A percentile compares a stretch with the other conserved stretches of the same genome.
phyloP scores from a whole-genome alignment of 1,284 basidiomycete species.

The Stygiomarasmius scandens region DNA sequence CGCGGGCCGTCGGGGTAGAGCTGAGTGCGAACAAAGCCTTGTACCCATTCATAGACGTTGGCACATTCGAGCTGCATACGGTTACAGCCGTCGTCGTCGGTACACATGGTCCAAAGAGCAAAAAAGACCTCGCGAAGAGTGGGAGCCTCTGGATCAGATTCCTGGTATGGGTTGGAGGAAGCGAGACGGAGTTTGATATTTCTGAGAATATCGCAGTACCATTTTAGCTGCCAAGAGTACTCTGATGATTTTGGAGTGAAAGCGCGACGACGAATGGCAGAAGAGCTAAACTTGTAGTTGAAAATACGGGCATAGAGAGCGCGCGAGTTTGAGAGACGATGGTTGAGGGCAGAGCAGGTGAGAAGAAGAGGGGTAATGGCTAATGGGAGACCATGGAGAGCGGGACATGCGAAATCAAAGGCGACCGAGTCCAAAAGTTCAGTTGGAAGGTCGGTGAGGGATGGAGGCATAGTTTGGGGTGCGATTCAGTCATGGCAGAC shows the following conservation, averaged over 20 bases:
- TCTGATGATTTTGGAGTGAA: slow-evolving; percentile 42
- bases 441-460: slow-evolving; percentile 42
- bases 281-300: slow-evolving; percentile 60
- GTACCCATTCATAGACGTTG: slow-evolving; percentile 49
- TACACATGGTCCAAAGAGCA: slow-evolving; percentile 63
- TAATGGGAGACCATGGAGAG: slow-evolving; percentile 43
- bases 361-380: slow-evolving; percentile 52
- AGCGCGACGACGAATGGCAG: slow-evolving; percentile 52
- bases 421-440: slow-evolving; percentile 65
- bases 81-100: slow-evolving; percentile 81
- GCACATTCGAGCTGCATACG: slow-evolving; percentile 58
- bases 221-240: slow-evolving; percentile 49
- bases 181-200: slow-evolving; percentile 6
- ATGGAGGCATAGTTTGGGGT: too few species aligned
- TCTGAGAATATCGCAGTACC: slow-evolving; percentile 43
- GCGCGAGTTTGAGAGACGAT: slow-evolving; percentile 34
- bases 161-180: slow-evolving; percentile 36
- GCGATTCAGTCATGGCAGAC: too few species aligned
- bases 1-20: slow-evolving; percentile 49
- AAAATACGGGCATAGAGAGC: slow-evolving; percentile 65
- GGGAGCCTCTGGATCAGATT: slow-evolving; percentile 13
- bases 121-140: slow-evolving; percentile 50
- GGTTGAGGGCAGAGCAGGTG: slow-evolving; percentile 47
- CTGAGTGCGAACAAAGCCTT: slow-evolving; percentile 44
- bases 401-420: slow-evolving; percentile 43